Base-by-base conservation (phyloP, 352 stramenopile species). In the Pythium sp. region DNA sequence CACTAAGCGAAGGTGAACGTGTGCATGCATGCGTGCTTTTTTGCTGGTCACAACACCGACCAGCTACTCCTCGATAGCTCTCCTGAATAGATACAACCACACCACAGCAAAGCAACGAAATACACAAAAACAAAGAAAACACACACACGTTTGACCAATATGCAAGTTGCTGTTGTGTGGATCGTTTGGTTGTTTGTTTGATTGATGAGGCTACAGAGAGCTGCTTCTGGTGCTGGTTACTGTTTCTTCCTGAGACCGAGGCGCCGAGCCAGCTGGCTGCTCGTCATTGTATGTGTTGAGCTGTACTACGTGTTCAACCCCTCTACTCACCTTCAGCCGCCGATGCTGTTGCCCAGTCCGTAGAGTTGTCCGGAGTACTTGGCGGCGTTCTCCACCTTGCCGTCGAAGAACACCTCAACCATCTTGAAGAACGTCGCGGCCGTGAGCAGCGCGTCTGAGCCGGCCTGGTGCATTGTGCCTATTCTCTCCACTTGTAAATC, bases 391-490 rank as follows among this genome's bases (percentile, higher is more conserved):
- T 91, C 84, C 51, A 94, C 84, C 54, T 94, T 92, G 69, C 84
- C 84, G 64, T 96, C 83, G 59, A 94, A 96, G 67, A 94, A 94
- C 34, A 93, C 81, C 36, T 96, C 86, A 55, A 94, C 84, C 85
- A 96, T 94, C 76, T 93, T 93, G 79, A 98, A 98, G 72, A 97
- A 97, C 26, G 91, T 95, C 51, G 91, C 87, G 49, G 91, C 91
- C 20, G 98, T 99, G 61, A 99, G 88, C 49, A 99, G 80, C 28
- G 92, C 96, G 76, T 99, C 98, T 28, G 90, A 98, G 59, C 98
- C 98, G 58, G 98, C 98, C 83, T 99, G 98, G 89, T 99, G 98
- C 93, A 99, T 99, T 28, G 91, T 98, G 57, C 98, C 98, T 87
- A 99, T 98, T 82, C 98, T 92, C 73, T 98, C 95, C 72, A 98